Percentiles rank a stretch among this genome's conserved stretches.
These are phyloP conservation scores for Pythium phragmiticola DNA, from an alignment of 352 stramenopile genomes.

Conservation along the genomic window DNA sequence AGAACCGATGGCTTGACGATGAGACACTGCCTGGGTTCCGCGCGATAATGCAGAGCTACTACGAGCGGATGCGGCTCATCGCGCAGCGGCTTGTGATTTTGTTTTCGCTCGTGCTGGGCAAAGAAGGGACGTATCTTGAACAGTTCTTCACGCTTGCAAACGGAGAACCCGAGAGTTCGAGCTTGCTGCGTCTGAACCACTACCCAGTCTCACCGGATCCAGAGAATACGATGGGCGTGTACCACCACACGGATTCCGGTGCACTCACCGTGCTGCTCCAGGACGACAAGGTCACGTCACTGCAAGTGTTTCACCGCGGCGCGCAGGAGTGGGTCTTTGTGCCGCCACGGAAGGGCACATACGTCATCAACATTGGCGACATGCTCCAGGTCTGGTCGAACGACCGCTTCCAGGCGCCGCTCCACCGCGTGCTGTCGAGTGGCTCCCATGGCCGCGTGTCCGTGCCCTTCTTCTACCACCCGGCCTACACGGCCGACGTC, in stretches of 20 bases:
- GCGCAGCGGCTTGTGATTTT: slow-evolving; percentile 45
- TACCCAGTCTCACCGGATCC: slow-evolving; percentile 72
- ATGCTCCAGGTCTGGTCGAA: slow-evolving; percentile 62
- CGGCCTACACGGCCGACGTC: slow-evolving; percentile 54
- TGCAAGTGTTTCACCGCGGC: slow-evolving; percentile 54
- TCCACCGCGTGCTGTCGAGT: slow-evolving; percentile 49
- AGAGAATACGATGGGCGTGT: slow-evolving; percentile 50
- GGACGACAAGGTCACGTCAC: slow-evolving; percentile 51
- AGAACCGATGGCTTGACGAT: slow-evolving; percentile 52
- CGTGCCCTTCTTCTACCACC: slow-evolving; percentile 65
- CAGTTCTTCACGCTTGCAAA: slow-evolving; percentile 42
- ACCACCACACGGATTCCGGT: slow-evolving; percentile 59
- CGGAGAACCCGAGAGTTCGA: slow-evolving; percentile 54
- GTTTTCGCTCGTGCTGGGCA: slow-evolving; percentile 49
- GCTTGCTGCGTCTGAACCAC: slow-evolving; percentile 90
- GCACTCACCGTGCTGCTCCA: slow-evolving; percentile 62
- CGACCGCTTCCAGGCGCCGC: slow-evolving; percentile 43
- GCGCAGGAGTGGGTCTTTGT: slow-evolving; percentile 46
- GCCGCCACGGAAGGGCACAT: slow-evolving; percentile 39
- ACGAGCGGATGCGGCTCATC: slow-evolving; percentile 46
- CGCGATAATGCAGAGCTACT: slow-evolving; percentile 36
- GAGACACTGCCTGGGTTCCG: slow-evolving; percentile 55
- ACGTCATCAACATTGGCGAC: slow-evolving; percentile 68
- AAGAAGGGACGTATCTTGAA: slow-evolving; percentile 52
- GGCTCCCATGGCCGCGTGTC: slow-evolving; percentile 37